Evolutionary conservation across 352 stramenopile genomes (phyloP).

Genomic region (Peronospora belbahrii): DNA sequence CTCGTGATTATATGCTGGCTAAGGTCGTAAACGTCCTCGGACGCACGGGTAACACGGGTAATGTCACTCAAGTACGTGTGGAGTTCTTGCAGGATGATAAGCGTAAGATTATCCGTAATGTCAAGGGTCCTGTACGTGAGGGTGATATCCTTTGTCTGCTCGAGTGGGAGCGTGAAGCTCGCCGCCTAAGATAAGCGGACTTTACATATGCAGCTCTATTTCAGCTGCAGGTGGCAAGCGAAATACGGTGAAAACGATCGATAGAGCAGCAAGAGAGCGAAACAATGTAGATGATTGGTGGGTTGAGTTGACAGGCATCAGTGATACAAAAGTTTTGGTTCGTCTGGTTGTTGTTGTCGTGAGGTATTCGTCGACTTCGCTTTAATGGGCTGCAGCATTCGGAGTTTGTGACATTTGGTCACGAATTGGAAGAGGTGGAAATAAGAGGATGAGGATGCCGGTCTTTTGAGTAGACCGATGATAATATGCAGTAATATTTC

Average conservation of each 20-base stretch:
- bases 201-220: slow-evolving; percentile 17
- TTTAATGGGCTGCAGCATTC: slow-evolving; percentile 14
- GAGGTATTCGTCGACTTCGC: slow-evolving; percentile 2
- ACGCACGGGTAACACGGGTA: slow-evolving; percentile 99
- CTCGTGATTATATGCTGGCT: slow-evolving; percentile 94
- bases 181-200: slow-evolving; percentile 92
- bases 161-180: slow-evolving; percentile 99
- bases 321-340: slow-evolving; percentile 4
- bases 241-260: slow-evolving; percentile 2
- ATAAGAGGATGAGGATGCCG: slow-evolving; percentile 15
- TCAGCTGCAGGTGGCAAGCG: slow-evolving; percentile 11
- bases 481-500: slow-evolving; percentile 56
- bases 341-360: slow-evolving; percentile 12
- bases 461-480: slow-evolving; percentile 27
- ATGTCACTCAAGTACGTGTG: slow-evolving; percentile 99
- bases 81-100: slow-evolving; percentile 99
- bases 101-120: slow-evolving; percentile 99
- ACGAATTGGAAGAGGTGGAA: slow-evolving; percentile 13
- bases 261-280: slow-evolving; percentile 4
- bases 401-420: slow-evolving; percentile 14
- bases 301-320: slow-evolving; percentile 6
- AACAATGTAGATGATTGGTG: slow-evolving; percentile 9
- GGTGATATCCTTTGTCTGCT: slow-evolving; percentile 98
- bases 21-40: slow-evolving; percentile 98
- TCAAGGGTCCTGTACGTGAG: slow-evolving; percentile 98